Evolutionary conservation across 1,284 basidiomycete species (phyloP), one percentile per base, ranked within the genome.

Genomic region (Rhodotorula sp.): DNA sequence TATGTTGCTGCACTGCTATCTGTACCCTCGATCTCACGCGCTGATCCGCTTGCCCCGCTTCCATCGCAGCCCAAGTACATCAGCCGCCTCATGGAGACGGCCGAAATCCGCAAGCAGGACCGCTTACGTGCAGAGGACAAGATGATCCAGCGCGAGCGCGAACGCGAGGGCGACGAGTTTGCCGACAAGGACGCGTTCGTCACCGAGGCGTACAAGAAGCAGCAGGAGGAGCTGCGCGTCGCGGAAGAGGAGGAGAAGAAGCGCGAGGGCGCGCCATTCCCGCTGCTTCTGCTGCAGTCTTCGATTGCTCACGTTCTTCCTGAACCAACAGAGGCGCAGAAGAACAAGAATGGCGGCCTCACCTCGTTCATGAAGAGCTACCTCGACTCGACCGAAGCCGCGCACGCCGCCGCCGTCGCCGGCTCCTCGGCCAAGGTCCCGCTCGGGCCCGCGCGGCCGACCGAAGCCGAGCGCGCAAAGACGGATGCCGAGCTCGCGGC

Each of bases 41-140:
- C 55, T 54, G 50, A 64, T 34, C 10, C 34, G 25, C 21, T 48
- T 9, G 7, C 14, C 12, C 5, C 25, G 44, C 23, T 34, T 14
- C 8, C 14, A 27, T 17, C 48, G 62, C 78, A 95, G 91, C 94
- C 97, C 0, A 97, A 97, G 84, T 98, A 99, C 79, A 97, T 98
- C 71, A 86, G 87, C 61, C 87, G 86, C 49, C 87, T 98, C 59
- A 84, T 98, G 4, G 84, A 85, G n/a, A 88, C 92, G 13, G 94
- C 97, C 34, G 89, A 89, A 57, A 92, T 92, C 54, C 87, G 97
- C 48, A 89, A 90, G 78, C 84, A 97, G 56, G 97, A 99, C 81
- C 87, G 92, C 77, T 82, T 97, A n/a, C 86, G 95, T 67, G 97
- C 97, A 0, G 96, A 99, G 82, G 94, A 99, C 83, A 98, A 98